phyloP scores from a whole-genome alignment of 1,284 basidiomycete genomes.

The Thecaphora thlaspeos region DNA sequence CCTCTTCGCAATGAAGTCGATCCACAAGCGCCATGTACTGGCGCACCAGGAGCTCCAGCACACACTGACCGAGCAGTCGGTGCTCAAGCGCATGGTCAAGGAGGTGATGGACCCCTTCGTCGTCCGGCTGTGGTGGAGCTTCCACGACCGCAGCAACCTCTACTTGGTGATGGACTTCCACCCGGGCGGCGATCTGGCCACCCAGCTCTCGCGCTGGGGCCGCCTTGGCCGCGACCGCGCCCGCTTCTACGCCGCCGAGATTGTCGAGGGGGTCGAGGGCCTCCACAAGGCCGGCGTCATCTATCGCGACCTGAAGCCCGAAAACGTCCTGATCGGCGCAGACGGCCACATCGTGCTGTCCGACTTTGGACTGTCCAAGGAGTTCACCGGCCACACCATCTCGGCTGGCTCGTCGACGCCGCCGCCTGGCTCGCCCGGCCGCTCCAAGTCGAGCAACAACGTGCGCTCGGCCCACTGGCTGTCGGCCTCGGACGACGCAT shows the following conservation, averaged over 20 bases:
- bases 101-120: constrained; percentile 56
- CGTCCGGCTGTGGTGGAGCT: constrained; percentile 57
- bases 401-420: constrained; percentile 71
- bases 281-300: constrained; percentile 99
- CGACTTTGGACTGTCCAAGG: constrained; percentile 94
- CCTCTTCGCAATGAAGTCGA: constrained; percentile 57
- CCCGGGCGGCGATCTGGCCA: constrained; percentile 96
- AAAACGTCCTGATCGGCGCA: constrained; percentile 98
- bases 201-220: constrained; percentile 77
- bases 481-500: constrained; percentile 69
- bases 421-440: constrained; percentile 66
- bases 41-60: constrained; percentile 57
- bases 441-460: constrained; percentile 38
- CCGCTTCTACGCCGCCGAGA: constrained; percentile 97
- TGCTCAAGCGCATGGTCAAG: constrained; percentile 70
- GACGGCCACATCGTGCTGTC: constrained; percentile 99
- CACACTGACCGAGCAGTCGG: constrained; percentile 55
- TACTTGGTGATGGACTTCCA: constrained; percentile 69
- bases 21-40: constrained; percentile 56
- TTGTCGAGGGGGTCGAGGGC: constrained; percentile 95
- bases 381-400: constrained; percentile 68
- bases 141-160: constrained; percentile 56
- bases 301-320: constrained; percentile 97
- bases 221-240: constrained; percentile 89
- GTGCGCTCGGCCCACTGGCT: constrained; percentile 80